Base-by-base conservation (phyloP, 495 filamentous ascomycete species). In the Xanthoparmelia taractica region DNA sequence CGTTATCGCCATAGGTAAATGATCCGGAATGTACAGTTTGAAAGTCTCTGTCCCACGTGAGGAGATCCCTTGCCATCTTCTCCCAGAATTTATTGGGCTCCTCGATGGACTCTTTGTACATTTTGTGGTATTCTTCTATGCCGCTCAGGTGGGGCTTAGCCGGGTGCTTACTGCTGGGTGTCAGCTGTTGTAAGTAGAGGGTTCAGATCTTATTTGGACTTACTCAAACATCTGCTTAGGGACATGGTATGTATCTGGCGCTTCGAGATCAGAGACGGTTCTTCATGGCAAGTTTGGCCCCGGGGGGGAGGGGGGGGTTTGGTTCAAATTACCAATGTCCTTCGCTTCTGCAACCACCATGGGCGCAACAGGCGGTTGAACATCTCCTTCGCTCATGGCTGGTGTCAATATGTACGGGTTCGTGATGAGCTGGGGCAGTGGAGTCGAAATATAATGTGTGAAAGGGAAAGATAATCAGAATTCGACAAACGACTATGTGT, bases 21-120 rank as follows among this genome's bases (percentile, higher is more conserved):
- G 84, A 86, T 57, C 94, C 94, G 67, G 77, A 80, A 71, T 84
- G 86, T 23, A 96, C 93, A 20, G 94, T 98, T 72, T 96, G 79
- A 75, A 97, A 98, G 73, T 96, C 92, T 62, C 80, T 81, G 68
- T 90, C 85, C 87, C 96, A 98, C 56, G 88, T 85, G 64, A 98
- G 82, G 45, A 97, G 84, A 68, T 97, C 93, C 52, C 92, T 87
- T 33, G 93, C 95, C 75, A 84, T 79, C 63, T 81, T 81, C 47
- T 79, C 90, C 91, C 93, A 98, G 85, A 97, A 98, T 73, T 87
- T 88, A 63, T 94, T 77, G 60, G 94, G 93, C 66, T 91, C 80
- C 69, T 88, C 85, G 72, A 98, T 97, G 13, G 94, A 98, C 75
- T 98, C 90, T 69, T 96, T 93, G 80, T 97, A 97, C 66, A 96